Base-by-base conservation (phyloP, 257 asterid genomes). In the Paraleonurus japonicus region DNA sequence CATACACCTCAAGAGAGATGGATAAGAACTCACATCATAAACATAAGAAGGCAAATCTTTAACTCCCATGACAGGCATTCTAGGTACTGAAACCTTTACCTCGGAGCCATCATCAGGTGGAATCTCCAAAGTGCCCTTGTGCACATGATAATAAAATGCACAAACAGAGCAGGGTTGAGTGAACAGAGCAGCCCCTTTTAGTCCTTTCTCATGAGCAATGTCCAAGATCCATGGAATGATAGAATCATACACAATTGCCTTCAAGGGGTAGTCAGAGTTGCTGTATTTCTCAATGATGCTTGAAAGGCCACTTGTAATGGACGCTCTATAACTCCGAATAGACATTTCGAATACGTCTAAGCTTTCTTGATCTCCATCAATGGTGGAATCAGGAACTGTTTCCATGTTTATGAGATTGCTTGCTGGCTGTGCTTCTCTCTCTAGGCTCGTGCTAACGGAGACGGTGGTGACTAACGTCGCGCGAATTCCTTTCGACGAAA, bases 11-110 rank as follows among this genome's bases (percentile, higher is more conserved):
- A 72, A 22, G 7, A 87, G 22, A 28, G 81, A 1, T 19, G 75
- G 78, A 73, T 73, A 61, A 7, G 78, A 53, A 7, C 35, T 51
- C 61, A 19, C 54, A 0, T 78, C 69, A 24, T 30, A 71, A 6
- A 81, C 65, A 60, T 60, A 17, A 43, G 81, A 71, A 16, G 95
- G 92, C 81, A 88, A 63, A 45, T 84, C 89, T 4, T 60, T 32
- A 1, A 61, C 24, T 10, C 33, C 17, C 71, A 79, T 39, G 9
- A 17, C 30, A 0, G 89, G 85, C 88, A 84, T 32, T 7, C 75
- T 70, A 59, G 92, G 90, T 37, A 82, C 37, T 1, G 74, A 39
- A 13, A 77, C 45, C 22, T 22, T 11, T 0, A 11, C 4, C 16
- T 57, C 53, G 16, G 11, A 27, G 32, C 28, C 63, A 33, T 22